phyloP scores from a whole-genome alignment of 1,139 yeast species.

The Yamadazyma atmosphaerica region DNA sequence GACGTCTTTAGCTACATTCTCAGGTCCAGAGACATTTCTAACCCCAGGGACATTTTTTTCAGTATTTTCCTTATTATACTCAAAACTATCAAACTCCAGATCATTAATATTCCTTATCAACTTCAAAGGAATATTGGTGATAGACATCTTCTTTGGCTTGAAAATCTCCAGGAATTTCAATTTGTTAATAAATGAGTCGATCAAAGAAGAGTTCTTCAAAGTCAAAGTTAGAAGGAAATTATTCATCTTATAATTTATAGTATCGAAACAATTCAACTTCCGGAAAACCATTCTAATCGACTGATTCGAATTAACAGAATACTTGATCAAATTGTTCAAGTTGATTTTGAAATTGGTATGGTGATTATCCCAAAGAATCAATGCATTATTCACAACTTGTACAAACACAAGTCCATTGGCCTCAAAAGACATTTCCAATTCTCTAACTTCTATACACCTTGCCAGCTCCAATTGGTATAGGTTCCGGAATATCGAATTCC shows the following conservation, averaged over 20 bases:
- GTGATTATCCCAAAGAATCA: slow-evolving; percentile 17
- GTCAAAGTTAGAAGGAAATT: slow-evolving; percentile 7
- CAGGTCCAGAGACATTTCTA: too few relatives aligned
- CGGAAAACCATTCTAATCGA: slow-evolving; percentile 9
- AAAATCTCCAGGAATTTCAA: slow-evolving; percentile 5
- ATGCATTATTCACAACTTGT: slow-evolving; percentile 14
- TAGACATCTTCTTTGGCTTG: slow-evolving; percentile 7
- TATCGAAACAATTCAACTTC: slow-evolving; percentile 9
- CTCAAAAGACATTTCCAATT: slow-evolving; percentile 4
- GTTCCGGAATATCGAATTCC: slow-evolving; percentile 17
- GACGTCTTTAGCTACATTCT: too few relatives aligned
- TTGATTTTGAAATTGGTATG: slow-evolving; percentile 8
- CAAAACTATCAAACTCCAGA: not conserved
- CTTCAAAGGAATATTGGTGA: not conserved
- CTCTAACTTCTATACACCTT: slow-evolving; percentile 5
- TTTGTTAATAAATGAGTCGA: slow-evolving; percentile 11
- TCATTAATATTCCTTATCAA: not conserved
- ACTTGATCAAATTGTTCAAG: slow-evolving; percentile 14
- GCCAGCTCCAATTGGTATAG: slow-evolving; percentile 12
- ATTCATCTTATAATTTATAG: slow-evolving; percentile 6
- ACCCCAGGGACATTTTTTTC: too few relatives aligned
- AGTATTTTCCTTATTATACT: not conserved
- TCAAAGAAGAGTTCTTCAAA: slow-evolving; percentile 11
- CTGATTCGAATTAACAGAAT: not conserved
- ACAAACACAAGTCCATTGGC: slow-evolving; percentile 13